Evolutionary conservation across 2,329 filamentous ascomycete species (phyloP), one percentile per base, ranked within the genome.

Genomic region (Aspergillus bombycis): DNA sequence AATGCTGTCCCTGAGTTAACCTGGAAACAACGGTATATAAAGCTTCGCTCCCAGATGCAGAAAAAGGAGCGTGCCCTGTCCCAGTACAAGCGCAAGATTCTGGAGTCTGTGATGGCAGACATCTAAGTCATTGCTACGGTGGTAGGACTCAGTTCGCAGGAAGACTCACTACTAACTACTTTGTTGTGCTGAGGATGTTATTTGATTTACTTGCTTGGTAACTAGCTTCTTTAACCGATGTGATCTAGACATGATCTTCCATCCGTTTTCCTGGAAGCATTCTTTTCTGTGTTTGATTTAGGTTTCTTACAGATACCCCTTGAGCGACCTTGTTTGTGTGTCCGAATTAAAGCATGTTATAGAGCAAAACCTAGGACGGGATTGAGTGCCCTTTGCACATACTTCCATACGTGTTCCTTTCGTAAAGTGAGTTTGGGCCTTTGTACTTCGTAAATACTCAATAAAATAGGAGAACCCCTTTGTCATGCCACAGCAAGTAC

Each of bases 91-190:
- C 77, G 78, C 38, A 79, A 75, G 53, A 78, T 80, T 34, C 70
- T 80, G 19, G 77, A 80, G 65, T 78, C 76, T 19, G 78, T 80
- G n/a, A 80, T 80, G 78, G 74, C 75, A 45, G 77, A 79, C 61
- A 74, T 79, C 38, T 79, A 64, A 69, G 16, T 19, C 21, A 14
- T 16, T n/a, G 43, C 21, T 19, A 16, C 9, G 7, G 21, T 36
- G 5, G 46, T 43, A n/a, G 16, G n/a, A 34, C 19, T 30, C 23
- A n/a, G 16, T 41, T 16, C 38, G 38, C 16, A n/a, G 38, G 38
- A 41, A 41, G 38, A 41, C 38, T 41, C 8, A n/a, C 38, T 41
- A n/a, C 16, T 16, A 10, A 6, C 30, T n/a, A 7, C 19, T 34
- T 34, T 12, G 10, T 48, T 30, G 43, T 26, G 11, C 34, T n/a